Evolutionary conservation across 2,329 filamentous ascomycete genomes (phyloP), one percentile per base, ranked within the genome.

Genomic region (Alternaria hordeiaustralica): DNA sequence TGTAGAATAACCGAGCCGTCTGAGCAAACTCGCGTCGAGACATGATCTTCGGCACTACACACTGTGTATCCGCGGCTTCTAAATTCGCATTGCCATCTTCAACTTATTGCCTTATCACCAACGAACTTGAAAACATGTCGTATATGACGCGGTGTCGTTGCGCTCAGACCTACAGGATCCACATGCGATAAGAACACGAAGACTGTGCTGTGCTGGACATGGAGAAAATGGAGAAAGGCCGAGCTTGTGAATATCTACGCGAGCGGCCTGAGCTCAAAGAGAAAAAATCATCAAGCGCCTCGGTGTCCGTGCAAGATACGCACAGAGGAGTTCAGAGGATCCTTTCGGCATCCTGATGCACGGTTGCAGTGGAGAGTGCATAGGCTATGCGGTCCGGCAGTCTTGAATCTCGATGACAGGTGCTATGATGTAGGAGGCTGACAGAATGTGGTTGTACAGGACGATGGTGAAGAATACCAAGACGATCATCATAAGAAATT

Each of bases 211-310:
- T 56, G 54, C 43, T 28, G 20, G 43, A 47, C 20, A 44, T 44
- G 33, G 41, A 21, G 18, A 21, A 18, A 10, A 47, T 47, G 43
- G 54, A 56, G 15, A 47, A 46, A 30, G 54, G 28, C 41, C 25
- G 33, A 47, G 49, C 28, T 53, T 55, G 43, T 41, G 45, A 57
- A 60, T 60, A 44, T 60, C 58, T 60, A 60, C 58, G 53, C 58
- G 58, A 60, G 58, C 44, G 58, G 58, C 15, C 58, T 60, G 58
- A 60, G 58, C 58, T 49, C 30, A 53, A 20, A 53, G 49, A 53
- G 18, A 36, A 53, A 53, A 53, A 53, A 41, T 36, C 30, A 33
- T 36, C 53, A 60, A 57, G 15, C 23, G 13, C 18, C 53, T 36
- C 44, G 18, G 28, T 9, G 49, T 41, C 49, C 49, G 30, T 53